These are phyloP conservation scores for Tricholoma saponaceum DNA, from an alignment of 768 basidiomycete species.

Conservation along the genomic window DNA sequence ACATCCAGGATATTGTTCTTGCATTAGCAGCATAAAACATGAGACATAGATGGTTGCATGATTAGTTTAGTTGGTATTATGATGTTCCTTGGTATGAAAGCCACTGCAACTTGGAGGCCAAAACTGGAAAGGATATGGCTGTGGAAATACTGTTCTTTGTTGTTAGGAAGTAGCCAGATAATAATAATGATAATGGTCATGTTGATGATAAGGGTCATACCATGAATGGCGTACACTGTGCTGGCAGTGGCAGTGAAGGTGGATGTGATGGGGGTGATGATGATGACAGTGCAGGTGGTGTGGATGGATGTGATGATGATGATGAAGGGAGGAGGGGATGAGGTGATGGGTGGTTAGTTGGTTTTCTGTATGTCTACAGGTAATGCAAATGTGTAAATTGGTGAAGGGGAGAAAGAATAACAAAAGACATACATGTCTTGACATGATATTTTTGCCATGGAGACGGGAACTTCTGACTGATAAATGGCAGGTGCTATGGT, in stretches of 20 bases:
- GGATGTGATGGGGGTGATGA: conserved; percentile 3
- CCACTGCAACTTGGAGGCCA: neutral
- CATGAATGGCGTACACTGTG: conserved; percentile 13
- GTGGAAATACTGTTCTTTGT: neutral
- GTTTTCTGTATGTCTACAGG: conserved; percentile 18
- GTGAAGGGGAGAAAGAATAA: neutral
- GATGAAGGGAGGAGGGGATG: conserved; percentile 7
- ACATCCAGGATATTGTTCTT: conserved; percentile 1
- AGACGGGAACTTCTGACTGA: conserved; percentile 37
- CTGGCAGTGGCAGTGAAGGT: neutral
- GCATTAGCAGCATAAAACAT: neutral
- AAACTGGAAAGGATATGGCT: neutral
- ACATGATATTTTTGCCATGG: conserved; percentile 55
- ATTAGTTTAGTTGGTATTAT: neutral
- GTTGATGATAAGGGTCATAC: conserved; percentile 9
- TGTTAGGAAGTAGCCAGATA: conserved; percentile 8
- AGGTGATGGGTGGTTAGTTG: conserved; percentile 18
- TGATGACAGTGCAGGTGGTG: conserved; percentile 5
- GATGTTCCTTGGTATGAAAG: neutral
- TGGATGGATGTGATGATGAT: conserved; percentile 3
- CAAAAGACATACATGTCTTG: conserved; percentile 37
- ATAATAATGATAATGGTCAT: conserved; percentile 16
- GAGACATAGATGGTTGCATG: too few relatives aligned
- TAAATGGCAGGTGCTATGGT: conserved; percentile 42
- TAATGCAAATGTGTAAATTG: neutral